Evolutionary conservation across 305 asterid species (phyloP).

Genomic region (Solanum hybrid): DNA sequence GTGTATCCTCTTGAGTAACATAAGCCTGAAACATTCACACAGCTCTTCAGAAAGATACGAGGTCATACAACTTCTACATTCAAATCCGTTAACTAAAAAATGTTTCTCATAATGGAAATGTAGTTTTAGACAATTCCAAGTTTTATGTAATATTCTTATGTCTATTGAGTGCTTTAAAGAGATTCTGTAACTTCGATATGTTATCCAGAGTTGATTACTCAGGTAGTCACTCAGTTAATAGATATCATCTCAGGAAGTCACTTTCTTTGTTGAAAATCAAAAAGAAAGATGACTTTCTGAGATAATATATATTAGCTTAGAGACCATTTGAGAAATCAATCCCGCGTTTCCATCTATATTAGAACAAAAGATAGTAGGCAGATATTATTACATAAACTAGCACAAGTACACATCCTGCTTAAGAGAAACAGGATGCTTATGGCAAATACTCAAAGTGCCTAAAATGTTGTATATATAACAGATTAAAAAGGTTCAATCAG

Average conservation of each 20-base stretch:
- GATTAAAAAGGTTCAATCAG: background rate
- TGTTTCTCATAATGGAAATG: background rate
- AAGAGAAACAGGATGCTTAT: background rate
- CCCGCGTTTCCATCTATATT: background rate
- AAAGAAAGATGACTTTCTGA: background rate
- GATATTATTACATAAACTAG: background rate
- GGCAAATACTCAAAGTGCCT: background rate
- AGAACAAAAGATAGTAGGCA: background rate
- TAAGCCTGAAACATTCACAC: slow-evolving; percentile 52
- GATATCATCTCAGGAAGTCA: background rate
- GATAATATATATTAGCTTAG: background rate
- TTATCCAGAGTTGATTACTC: background rate
- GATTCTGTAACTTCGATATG: background rate
- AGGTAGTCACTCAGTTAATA: background rate
- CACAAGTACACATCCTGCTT: background rate
- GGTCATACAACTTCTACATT: background rate
- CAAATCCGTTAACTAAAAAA: background rate
- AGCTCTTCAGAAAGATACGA: background rate
- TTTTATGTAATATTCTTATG: background rate
- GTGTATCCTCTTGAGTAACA: slow-evolving; percentile 79
- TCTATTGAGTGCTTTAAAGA: background rate
- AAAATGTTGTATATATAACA: background rate
- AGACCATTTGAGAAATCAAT: background rate
- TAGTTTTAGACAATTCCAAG: background rate
- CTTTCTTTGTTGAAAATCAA: background rate